These are phyloP conservation scores for barley (Hordeum vulgare) DNA, from an alignment of 176 grass and related monocot genomes.

Conservation along the genomic window MorexV3_pseudomolecules_assembly NC_058522.1:5813721-5814220, in stretches of 20 bases:
- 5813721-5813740: constrained; percentile 75
- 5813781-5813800: not conserved
- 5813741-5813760: not conserved
- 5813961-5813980: constrained; percentile 50
- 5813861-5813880: no score
- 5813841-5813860: no score
- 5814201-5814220: not conserved
- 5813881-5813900: not conserved
- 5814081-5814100: not conserved
- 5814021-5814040: constrained; percentile 63
- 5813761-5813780: not conserved
- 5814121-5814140: not conserved
- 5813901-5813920: not conserved
- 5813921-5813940: constrained; percentile 42
- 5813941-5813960: constrained; percentile 59
- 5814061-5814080: constrained; percentile 45
- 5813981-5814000: constrained; percentile 68
- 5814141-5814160: not conserved
- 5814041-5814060: constrained; percentile 44
- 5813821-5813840: not conserved
- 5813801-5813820: not conserved
- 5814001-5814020: constrained; percentile 57
- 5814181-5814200: not conserved
- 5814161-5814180: no score
- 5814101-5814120: not conserved